Evolutionary conservation across 805 yeast genomes (phyloP).

Genomic region (Kuraishia ogatae): DNA sequence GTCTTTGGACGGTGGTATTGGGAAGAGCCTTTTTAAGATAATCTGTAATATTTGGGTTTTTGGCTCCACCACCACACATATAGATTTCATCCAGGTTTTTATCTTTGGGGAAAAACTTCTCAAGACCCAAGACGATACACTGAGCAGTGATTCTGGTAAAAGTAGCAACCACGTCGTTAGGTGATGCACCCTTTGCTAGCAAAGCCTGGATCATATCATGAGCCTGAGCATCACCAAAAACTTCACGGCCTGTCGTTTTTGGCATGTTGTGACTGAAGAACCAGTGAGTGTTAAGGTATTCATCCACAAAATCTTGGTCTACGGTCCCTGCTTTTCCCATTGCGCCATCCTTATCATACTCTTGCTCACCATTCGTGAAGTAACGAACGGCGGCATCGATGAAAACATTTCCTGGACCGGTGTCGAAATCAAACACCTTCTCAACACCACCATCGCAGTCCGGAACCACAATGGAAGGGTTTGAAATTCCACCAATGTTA

Average conservation of each 20-base stretch:
- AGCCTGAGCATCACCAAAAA: conserved; percentile 16
- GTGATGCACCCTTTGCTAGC: conserved; percentile 8
- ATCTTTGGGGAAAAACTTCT: conserved; percentile 7
- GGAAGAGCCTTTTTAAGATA: conserved; percentile 12
- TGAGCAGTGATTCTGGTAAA: conserved; percentile 18
- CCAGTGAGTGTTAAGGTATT: conserved; percentile 8
- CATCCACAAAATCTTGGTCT: conserved; percentile 14
- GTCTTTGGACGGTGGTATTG: conserved; percentile 9
- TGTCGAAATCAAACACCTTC: conserved; percentile 16
- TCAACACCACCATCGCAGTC: conserved; percentile 15
- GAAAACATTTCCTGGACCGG: conserved; percentile 20
- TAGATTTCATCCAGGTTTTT: conserved; percentile 14
- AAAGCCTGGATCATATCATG: conserved; percentile 3
- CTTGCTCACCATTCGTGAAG: conserved; percentile 12
- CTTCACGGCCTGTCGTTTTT: conserved; percentile 19
- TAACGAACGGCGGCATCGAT: conserved; percentile 19
- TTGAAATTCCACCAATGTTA: conserved; percentile 20
- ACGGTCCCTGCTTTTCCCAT: conserved; percentile 16
- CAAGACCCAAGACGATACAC: conserved; percentile 14
- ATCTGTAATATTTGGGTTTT: conserved; percentile 13
- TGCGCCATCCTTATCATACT: conserved; percentile 16
- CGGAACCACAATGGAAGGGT: conserved; percentile 15
- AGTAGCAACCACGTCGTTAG: conserved; percentile 16
- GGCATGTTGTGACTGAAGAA: conserved; percentile 15
- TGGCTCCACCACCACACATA: conserved; percentile 20